These are phyloP conservation scores for Ophiostoma populinum DNA, from an alignment of 2,329 filamentous ascomycete genomes.

Conservation along the genomic window DNA sequence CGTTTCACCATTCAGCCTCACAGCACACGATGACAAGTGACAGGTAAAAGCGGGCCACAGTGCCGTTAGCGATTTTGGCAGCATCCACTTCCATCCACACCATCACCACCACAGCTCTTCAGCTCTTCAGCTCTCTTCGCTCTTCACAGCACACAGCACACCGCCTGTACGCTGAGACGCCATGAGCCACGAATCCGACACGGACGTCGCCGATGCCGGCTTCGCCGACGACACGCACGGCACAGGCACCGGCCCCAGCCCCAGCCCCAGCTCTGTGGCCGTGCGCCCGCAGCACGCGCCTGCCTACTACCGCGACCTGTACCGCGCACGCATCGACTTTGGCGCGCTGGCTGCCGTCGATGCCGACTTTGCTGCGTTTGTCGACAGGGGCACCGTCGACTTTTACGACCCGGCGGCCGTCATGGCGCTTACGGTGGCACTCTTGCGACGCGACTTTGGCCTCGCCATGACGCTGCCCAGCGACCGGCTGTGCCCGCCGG, in stretches of 20 bases:
- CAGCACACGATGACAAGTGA: too few relatives aligned
- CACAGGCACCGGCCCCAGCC: neutral
- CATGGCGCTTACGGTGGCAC: conserved; percentile 63
- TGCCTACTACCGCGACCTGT: conserved; percentile 21
- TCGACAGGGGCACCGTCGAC: conserved; percentile 42
- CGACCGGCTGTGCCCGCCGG: conserved; percentile 73
- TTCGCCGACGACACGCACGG: too few relatives aligned
- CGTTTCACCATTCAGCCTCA: too few relatives aligned
- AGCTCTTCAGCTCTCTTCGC: too few relatives aligned
- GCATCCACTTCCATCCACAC: too few relatives aligned
- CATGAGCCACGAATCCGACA: too few relatives aligned
- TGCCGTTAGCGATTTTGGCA: too few relatives aligned
- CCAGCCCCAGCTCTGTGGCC: neutral
- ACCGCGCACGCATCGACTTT: conserved; percentile 25
- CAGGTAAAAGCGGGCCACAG: too few relatives aligned
- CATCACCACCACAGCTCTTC: too few relatives aligned
- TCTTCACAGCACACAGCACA: too few relatives aligned
- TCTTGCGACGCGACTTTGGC: conserved; percentile 60
- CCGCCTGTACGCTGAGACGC: too few relatives aligned
- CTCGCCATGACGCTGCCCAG: conserved; percentile 53
- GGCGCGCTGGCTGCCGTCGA: conserved; percentile 24
- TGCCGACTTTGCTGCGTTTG: conserved; percentile 24
- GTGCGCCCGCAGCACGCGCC: neutral
- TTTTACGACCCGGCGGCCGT: conserved; percentile 66
- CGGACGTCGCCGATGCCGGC: too few relatives aligned